Base-by-base conservation (phyloP, 2,329 filamentous ascomycete genomes). In the Sclerotinia trifoliorum region DNA sequence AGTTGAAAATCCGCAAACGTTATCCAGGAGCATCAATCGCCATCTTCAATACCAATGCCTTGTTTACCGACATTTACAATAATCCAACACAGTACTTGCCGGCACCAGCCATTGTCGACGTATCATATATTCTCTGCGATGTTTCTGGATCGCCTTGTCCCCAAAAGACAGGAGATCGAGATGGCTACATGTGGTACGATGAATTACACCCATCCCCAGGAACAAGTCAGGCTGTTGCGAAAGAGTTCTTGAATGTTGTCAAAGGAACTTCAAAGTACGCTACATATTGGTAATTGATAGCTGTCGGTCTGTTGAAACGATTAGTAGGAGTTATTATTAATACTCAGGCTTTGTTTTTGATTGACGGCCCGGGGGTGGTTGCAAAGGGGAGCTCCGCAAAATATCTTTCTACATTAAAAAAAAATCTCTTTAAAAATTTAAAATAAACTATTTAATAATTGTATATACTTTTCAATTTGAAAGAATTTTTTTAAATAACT, bases 141-240 rank as follows among this genome's bases (percentile, higher is more conserved):
- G 67, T 75, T 1, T 73, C 77, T 26, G 69, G 71, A 11, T 65
- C 68, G 5, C 70, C 75, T 5, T 86, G 84, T 70, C 63, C 60
- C 11, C 65, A 44, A n/a, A 68, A 56, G 69, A 79, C 68, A 79
- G 80, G 49, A 71, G 68, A 81, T 4, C 78, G 81, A 46, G 85
- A 90, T 72, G 87, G 85, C 57, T 94, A 86, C 76, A 72, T 92
- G 76, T 94, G 90, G 89, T 91, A 83, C 73, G 90, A 94, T 78
- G 85, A 88, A 75, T 77, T 94, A 75, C 91, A 94, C 80, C 90
- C 90, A 0, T 88, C 87, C 42, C 83, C 88, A 78, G 85, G 86
- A 78, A 84, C 88, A 10, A 84, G 86, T 78, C 80, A 84, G 74
- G 80, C 83, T 55, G 81, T 89, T 63, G 87, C 85, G 24, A 79